Evolutionary conservation across 768 basidiomycete genomes (phyloP), one percentile per base, ranked within the genome.

Genomic region (Mrakia gelida): DNA sequence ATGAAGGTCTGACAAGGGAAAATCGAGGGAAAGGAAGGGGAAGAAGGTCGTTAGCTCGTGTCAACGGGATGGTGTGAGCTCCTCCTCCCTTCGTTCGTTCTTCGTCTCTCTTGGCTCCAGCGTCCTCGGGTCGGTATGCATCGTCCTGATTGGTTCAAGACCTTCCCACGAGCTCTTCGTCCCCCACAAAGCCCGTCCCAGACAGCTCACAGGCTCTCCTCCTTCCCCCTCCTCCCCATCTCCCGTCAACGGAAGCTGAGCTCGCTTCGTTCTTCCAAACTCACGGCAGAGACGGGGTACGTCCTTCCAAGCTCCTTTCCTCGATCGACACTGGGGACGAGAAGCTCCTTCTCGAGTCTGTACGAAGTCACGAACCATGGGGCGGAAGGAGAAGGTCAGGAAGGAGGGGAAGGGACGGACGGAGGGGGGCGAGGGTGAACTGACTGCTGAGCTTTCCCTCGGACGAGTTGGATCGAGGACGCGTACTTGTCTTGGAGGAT

Each of bases 221-320:
- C 28, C 59, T 18, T 59, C 28, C 59, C 3, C 21, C 52, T 23
- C 52, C 23, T 54, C 13, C 52, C 52, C 52, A 16, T 23, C 52
- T 23, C 52, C 52, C n/a, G n/a, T n/a, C 41, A 43, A 43, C 11
- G 41, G 41, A 43, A 6, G 41, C 11, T 43, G 41, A 45, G 28
- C 59, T 59, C 59, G 26, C 7, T n/a, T n/a, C n/a, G n/a, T n/a
- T n/a, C n/a, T n/a, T n/a, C n/a, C 59, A 59, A 15, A 70, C 67
- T 70, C 67, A 70, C 67, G 2, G 67, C 67, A 16, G 67, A 70
- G 2, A 70, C 67, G 6, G 67, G 67, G 41, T 70, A 70, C 2
- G 67, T 70, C 67, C 34, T 70, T 9, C 67, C 67, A 18, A 70
- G 26, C 41, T 70, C 67, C 41, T 41, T 70, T n/a, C 67, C 67